Conservation (phyloP, 371 early-diverging fungal genomes). For the Haplosporangium sp. region DNA sequence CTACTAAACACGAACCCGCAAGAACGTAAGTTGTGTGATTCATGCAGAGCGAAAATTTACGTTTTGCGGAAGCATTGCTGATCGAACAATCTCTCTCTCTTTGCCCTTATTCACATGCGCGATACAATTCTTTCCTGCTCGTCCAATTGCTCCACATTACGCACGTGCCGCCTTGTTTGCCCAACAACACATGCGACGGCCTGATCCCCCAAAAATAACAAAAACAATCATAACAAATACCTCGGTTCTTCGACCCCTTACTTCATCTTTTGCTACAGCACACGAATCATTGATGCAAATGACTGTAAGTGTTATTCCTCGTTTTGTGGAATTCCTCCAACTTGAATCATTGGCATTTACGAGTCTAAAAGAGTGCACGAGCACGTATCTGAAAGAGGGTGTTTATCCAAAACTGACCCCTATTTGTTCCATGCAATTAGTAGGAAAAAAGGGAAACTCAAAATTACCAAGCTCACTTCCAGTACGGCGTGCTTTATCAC, state of each 20-base stretch:
- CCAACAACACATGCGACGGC: not conserved
- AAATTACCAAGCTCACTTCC: conserved; percentile 12
- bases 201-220: not conserved
- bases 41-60: not conserved
- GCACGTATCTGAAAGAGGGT: no score
- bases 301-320: conserved; percentile 33
- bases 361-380: no score
- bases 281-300: conserved; percentile 36
- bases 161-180: not conserved
- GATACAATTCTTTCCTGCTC: not conserved
- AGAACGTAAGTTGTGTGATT: conserved; percentile 35
- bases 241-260: not conserved
- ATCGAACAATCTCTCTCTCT: not conserved
- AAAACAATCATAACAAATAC: not conserved
- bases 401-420: conserved; percentile 11
- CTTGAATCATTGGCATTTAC: no score
- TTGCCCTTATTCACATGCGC: not conserved
- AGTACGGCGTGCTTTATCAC: conserved; percentile 36
- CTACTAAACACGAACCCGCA: conserved; percentile 28
- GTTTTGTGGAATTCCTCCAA: no score
- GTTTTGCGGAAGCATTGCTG: no score
- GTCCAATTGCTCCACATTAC: no score
- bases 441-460: conserved; percentile 23
- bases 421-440: not conserved
- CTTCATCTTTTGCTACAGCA: conserved; percentile 11